These are phyloP conservation scores for Apodospora peruviana DNA, from an alignment of 495 filamentous ascomycete species.

Conservation along the genomic window DNA sequence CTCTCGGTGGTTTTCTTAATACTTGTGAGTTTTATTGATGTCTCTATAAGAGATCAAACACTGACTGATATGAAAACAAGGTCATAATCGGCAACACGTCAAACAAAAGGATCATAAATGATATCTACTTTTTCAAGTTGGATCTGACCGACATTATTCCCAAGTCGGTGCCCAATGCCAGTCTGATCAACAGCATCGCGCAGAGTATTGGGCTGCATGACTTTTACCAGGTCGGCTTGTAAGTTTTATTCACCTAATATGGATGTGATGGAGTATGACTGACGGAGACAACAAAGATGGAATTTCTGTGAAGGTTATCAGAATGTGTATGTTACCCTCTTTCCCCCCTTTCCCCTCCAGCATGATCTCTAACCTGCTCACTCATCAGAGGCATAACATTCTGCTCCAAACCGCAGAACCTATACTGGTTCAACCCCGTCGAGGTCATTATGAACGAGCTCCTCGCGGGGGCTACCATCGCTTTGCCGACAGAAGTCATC, in stretches of 20 bases:
- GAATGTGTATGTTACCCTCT: conserved; percentile 33
- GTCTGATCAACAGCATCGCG: conserved; percentile 82
- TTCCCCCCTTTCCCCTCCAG: not conserved
- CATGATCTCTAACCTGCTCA: conserved; percentile 1
- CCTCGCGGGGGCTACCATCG: conserved; percentile 75
- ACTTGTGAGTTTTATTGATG: conserved; percentile 41
- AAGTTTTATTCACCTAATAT: no score
- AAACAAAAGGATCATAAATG: conserved; percentile 50
- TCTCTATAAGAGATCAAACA: not conserved
- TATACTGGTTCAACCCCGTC: conserved; percentile 92
- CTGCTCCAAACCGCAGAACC: conserved; percentile 60
- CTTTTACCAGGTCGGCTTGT: conserved; percentile 84
- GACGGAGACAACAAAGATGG: no score
- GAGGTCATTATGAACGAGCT: conserved; percentile 71
- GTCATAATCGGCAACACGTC: conserved; percentile 67
- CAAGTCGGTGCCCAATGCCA: conserved; percentile 63
- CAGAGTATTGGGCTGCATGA: conserved; percentile 83
- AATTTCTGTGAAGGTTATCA: conserved; percentile 60
- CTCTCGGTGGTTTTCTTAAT: conserved; percentile 71
- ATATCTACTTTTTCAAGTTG: conserved; percentile 78
- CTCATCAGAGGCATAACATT: conserved; percentile 55
- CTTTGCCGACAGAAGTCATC: conserved; percentile 65
- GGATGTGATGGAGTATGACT: no score
- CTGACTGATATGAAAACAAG: conserved; percentile 9
- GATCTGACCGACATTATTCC: conserved; percentile 83